Conservation (phyloP, 768 basidiomycete genomes). For the Hericium alpestre region DNA sequence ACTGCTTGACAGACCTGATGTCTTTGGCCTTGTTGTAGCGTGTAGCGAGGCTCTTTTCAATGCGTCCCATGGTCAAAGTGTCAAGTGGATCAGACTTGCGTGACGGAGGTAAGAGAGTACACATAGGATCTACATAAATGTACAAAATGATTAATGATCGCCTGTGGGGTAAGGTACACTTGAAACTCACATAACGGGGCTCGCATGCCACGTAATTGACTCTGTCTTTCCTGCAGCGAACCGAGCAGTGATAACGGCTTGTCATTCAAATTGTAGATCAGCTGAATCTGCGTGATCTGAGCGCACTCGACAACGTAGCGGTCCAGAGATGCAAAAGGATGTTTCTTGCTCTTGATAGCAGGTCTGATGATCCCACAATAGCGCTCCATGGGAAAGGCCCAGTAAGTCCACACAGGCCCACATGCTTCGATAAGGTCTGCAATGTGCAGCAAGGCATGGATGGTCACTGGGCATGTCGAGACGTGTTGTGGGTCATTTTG, state of each 20-base stretch:
- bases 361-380: slow-evolving; percentile 16
- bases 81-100: background rate
- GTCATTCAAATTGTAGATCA: background rate
- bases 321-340: slow-evolving; percentile 4
- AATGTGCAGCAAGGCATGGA: slow-evolving; percentile 24
- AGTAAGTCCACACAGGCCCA: slow-evolving; percentile 18
- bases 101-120: background rate
- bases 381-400: slow-evolving; percentile 24
- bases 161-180: background rate
- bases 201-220: too few relatives aligned
- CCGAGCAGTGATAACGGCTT: too few relatives aligned
- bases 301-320: background rate
- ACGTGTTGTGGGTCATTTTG: slow-evolving; percentile 15
- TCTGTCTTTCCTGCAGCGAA: too few relatives aligned
- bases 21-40: background rate
- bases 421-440: slow-evolving; percentile 16
- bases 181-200: background rate
- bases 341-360: slow-evolving; percentile 13
- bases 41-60: background rate
- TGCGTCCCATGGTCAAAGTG: background rate
- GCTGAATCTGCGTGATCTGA: background rate
- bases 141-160: background rate
- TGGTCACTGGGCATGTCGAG: slow-evolving; percentile 20
- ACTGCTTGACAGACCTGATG: background rate
- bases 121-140: background rate